A percentile compares a stretch with the other conserved stretches of the same genome.
These are phyloP conservation scores for Peziza echinospora DNA, from an alignment of 495 filamentous ascomycete genomes.

Conservation along the genomic window DNA sequence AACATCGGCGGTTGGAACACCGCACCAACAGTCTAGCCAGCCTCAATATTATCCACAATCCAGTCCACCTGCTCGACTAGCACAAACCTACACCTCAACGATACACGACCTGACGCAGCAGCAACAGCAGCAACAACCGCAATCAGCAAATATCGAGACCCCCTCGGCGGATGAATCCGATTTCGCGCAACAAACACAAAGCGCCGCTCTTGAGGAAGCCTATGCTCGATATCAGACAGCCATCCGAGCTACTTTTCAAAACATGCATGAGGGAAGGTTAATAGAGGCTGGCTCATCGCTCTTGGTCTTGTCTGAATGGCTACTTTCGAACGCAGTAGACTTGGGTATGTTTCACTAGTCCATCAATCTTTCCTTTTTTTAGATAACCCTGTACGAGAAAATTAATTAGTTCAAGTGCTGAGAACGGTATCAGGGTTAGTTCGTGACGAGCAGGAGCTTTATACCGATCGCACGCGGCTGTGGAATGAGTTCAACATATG, in stretches of 20 bases:
- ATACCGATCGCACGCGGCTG: constrained; percentile 50
- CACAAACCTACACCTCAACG: constrained; percentile 31
- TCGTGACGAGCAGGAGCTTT: constrained; percentile 50
- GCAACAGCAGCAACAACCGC: too few species aligned
- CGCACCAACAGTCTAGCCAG: constrained; percentile 29
- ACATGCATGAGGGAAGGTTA: constrained; percentile 50
- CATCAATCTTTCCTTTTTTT: too few species aligned
- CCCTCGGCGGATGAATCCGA: constrained; percentile 26
- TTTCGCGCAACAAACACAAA: constrained; percentile 18
- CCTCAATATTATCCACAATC: constrained; percentile 34
- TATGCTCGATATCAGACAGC: constrained; percentile 53
- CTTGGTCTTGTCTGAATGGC: constrained; percentile 62
- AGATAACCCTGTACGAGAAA: background rate
- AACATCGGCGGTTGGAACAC: constrained; percentile 30
- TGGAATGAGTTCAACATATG: constrained; percentile 93
- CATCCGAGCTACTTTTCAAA: constrained; percentile 52
- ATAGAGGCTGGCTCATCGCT: constrained; percentile 50
- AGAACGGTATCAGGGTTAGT: constrained; percentile 34
- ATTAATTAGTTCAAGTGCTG: constrained; percentile 12
- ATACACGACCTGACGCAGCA: constrained; percentile 32
- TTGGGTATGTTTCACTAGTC: constrained; percentile 43
- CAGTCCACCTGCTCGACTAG: constrained; percentile 28
- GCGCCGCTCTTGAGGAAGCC: constrained; percentile 33
- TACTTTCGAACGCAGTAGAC: constrained; percentile 57
- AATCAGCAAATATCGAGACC: constrained; percentile 13